These are phyloP conservation scores for Wallacemonas sp. DNA, from an alignment of 208 protist genomes.

Conservation along the genomic window DNA sequence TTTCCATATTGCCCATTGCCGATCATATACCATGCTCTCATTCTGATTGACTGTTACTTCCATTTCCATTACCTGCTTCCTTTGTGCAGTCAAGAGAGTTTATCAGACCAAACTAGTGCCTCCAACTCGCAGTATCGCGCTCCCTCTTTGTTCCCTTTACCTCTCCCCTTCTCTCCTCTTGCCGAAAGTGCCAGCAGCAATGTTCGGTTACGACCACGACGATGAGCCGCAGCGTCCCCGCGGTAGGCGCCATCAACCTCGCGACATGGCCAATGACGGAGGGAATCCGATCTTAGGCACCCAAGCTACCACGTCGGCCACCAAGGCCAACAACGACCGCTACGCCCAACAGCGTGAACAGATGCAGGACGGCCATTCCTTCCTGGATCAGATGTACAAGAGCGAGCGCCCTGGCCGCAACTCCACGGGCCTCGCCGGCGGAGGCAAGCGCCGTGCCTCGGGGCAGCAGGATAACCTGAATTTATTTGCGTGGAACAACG, in stretches of 20 bases:
- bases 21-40: too few relatives aligned
- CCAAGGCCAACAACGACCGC: slow-evolving; percentile 15
- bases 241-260: slow-evolving; percentile 59
- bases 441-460: slow-evolving; percentile 13
- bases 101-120: too few relatives aligned
- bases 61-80: neutral
- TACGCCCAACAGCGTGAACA: slow-evolving; percentile 30
- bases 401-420: slow-evolving; percentile 14
- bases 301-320: neutral
- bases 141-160: neutral
- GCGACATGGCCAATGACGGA: slow-evolving; percentile 48
- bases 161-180: neutral
- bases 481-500: slow-evolving; percentile 75
- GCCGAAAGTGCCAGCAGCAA: neutral
- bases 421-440: slow-evolving; percentile 5
- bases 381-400: slow-evolving; percentile 58
- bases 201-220: slow-evolving; percentile 39
- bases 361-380: slow-evolving; percentile 41
- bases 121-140: too few relatives aligned
- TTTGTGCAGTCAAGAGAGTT: neutral
- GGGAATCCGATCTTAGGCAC: slow-evolving; percentile 18
- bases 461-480: slow-evolving; percentile 52
- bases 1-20: too few relatives aligned
- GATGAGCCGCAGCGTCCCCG: slow-evolving; percentile 53
- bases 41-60: neutral